phyloP scores from a whole-genome alignment of 2,329 filamentous ascomycete genomes.

The Cladosporium sphaerospermum region DNA sequence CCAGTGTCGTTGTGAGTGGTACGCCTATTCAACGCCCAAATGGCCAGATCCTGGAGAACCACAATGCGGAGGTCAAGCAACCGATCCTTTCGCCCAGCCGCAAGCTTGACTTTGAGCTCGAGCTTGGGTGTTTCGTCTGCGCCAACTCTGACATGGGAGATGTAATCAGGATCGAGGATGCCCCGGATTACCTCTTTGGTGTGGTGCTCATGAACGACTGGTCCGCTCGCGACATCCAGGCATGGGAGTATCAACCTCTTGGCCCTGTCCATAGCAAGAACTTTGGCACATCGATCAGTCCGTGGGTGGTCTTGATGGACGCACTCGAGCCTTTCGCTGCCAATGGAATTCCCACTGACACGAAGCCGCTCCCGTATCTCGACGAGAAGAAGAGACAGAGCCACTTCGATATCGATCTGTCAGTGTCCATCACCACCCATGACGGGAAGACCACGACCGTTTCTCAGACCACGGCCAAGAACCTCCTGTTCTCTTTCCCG shows the following conservation, averaged over 20 bases:
- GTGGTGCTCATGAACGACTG: constrained; percentile 82
- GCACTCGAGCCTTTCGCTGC: constrained; percentile 64
- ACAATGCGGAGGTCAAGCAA: constrained; percentile 53
- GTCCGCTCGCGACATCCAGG: constrained; percentile 76
- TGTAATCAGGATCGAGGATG: constrained; percentile 56
- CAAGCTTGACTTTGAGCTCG: constrained; percentile 72
- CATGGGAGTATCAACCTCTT: constrained; percentile 76
- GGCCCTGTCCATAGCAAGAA: constrained; percentile 83
- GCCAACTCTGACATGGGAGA: constrained; percentile 58
- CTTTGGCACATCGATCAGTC: constrained; percentile 69
- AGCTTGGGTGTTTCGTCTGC: constrained; percentile 70
- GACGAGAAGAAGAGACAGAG: constrained; percentile 54
- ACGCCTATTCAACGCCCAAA: constrained; percentile 66
- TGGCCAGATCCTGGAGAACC: constrained; percentile 66
- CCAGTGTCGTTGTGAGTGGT: constrained; percentile 67
- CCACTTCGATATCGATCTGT: constrained; percentile 63
- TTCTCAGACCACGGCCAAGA: constrained; percentile 53
- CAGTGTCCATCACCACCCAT: constrained; percentile 52
- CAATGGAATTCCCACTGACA: constrained; percentile 50
- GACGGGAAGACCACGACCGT: constrained; percentile 46
- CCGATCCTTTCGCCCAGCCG: constrained; percentile 59
- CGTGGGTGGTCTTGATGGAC: constrained; percentile 73
- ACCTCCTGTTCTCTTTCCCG: constrained; percentile 75
- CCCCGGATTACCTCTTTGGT: constrained; percentile 68
- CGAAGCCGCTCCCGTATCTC: constrained; percentile 56